Evolutionary conservation across 1,139 yeast species (phyloP), one percentile per base, ranked within the genome.

Genomic region (Sugiyamaella paludigena): DNA sequence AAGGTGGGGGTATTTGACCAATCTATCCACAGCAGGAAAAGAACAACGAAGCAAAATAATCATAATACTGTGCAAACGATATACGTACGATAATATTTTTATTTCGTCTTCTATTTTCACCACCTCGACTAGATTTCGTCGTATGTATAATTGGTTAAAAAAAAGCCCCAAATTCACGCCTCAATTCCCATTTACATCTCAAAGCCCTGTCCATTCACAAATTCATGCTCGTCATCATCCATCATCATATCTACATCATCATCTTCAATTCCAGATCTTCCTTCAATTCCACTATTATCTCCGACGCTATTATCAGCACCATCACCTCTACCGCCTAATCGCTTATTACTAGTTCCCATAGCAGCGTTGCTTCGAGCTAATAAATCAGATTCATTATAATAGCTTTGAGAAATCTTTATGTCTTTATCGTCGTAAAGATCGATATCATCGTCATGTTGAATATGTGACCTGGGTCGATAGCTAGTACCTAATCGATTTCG

Each of bases 181-280:
- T 19, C 24, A 19, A 19, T 4, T 19, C 24, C 24, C 24, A 19
- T 19, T 66, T 67, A 87, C 61, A 88, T 77, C 67, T 88, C 96
- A 67, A 88, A 87, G 60, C 67, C 68, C 52, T 88, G 85, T 27
- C 96, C 96, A 64, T 86, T 87, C 46, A 88, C 94, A 69, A 87
- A 88, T 65, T 86, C 94, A 59, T 80, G 84, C 45, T 66, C 69
- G 80, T 76, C 84, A 46, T 67, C 69, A 80, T 76, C 62, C 70
- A 75, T 61, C 75, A 78, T 51, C 56, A 58, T 58, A 41, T 68
- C 73, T 40, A 75, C 84, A 53, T 81, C 87, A 38, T 78, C 84
- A 49, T 79, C 83, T 49, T 78, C 79, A 45, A 82, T 87, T 62
- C 85, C 91, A 65, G 86, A 94, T 58, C 83, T 91, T 0, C 47